phyloP scores from a whole-genome alignment of 176 grass and related monocot species.

The Ensete ventricosum region DNA sequence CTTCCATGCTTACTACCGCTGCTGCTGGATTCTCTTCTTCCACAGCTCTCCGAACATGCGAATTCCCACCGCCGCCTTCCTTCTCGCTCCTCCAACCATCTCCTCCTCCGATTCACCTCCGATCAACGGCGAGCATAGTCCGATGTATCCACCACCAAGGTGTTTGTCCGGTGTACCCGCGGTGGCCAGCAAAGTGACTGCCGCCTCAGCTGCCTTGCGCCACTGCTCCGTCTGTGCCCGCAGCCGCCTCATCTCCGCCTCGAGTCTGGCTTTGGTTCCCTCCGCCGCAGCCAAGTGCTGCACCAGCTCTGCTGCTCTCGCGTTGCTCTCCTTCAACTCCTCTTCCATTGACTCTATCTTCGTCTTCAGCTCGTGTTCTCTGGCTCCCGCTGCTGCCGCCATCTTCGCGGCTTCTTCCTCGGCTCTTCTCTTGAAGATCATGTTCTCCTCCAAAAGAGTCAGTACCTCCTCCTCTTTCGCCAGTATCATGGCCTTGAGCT shows the following conservation, averaged over 20 bases:
- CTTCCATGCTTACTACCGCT: too few relatives aligned
- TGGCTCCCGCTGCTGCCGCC: background rate
- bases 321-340: background rate
- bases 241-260: slow-evolving; percentile 62
- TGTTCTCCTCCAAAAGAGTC: slow-evolving; percentile 23
- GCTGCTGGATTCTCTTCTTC: slow-evolving; percentile 73
- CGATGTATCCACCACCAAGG: slow-evolving; percentile 23
- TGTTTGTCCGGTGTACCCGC: slow-evolving; percentile 35
- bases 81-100: slow-evolving; percentile 25
- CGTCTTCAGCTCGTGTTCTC: slow-evolving; percentile 17
- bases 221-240: slow-evolving; percentile 79
- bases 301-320: background rate
- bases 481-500: slow-evolving; percentile 41
- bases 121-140: slow-evolving; percentile 36
- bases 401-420: slow-evolving; percentile 7
- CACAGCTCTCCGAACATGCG: slow-evolving; percentile 83
- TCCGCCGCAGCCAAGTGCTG: slow-evolving; percentile 28
- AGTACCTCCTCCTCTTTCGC: slow-evolving; percentile 43
- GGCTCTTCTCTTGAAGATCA: slow-evolving; percentile 30
- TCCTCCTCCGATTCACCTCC: slow-evolving; percentile 29
- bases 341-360: background rate
- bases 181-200: slow-evolving; percentile 54
- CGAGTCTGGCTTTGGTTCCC: slow-evolving; percentile 40
- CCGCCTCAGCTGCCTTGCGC: slow-evolving; percentile 80
- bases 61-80: slow-evolving; percentile 48